Base-by-base conservation (phyloP, 306 rosid species). In the Castanea sativa region DNA sequence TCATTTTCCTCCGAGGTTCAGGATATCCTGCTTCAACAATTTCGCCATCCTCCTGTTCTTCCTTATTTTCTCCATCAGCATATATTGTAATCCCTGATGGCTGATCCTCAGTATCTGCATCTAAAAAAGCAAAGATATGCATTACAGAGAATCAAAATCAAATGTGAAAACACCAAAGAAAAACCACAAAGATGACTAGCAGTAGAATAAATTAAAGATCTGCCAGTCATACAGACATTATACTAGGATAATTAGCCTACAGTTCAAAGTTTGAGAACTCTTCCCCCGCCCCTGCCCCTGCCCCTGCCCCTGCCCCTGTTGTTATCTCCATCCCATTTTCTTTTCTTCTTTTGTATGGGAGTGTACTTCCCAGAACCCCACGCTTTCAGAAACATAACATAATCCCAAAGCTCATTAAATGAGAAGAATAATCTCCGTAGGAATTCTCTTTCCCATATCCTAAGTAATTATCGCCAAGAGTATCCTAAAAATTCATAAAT, bases 11-110 rank as follows among this genome's bases (percentile, higher is more conserved):
- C 64, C 12, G 71, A 20, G 86, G 91, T 73, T 87, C 85, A 67
- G 79, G 79, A 73, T 74, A 21, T 27, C 84, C 89, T 19, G 56
- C 78, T 69, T 91, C 97, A 52, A 87, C 20, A 71, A 96, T 96
- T 89, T 96, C 99, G 21, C 98, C 99, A 14, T 96, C 99, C 81
- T 96, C 99, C 78, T 91, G 92, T 33, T 93, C 97, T 19, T 56
- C 76, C 59, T 84, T 82, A 57, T 81, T 83, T 72, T 91, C 92
- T 43, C 29, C 83, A 76, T 92, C 98, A 30, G 84, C 85, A 75
- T 35, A 89, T 84, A 93, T 96, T 69, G 88, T 89, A 73, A 96
- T 96, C 76, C 97, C 98, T 15, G 99, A 96, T 56, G 98, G 97
- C 86, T 89, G 88, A 88, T 96, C 94, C 83, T 87, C 97, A 33